phyloP scores from a whole-genome alignment of 1,284 basidiomycete species.

The Prillingera fragicola region DNA sequence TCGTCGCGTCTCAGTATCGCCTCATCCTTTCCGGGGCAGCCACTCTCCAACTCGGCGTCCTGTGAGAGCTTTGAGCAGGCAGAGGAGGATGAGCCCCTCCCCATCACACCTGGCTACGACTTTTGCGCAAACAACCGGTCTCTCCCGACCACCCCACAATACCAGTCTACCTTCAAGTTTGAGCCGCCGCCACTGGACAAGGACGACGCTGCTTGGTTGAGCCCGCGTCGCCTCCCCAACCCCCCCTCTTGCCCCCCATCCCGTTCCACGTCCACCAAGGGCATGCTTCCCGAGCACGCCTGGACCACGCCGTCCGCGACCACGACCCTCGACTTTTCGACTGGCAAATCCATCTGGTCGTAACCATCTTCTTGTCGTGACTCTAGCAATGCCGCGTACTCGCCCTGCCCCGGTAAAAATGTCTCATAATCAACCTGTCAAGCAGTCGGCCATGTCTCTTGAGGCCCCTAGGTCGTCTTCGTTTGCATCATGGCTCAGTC shows the following conservation, averaged over 20 bases:
- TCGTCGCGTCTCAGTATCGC: not conserved
- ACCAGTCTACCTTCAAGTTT: no score
- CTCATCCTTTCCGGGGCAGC: no score
- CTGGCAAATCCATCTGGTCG: constrained; percentile 34
- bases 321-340: constrained; percentile 28
- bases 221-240: not conserved
- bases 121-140: no score
- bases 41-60: no score
- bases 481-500: not conserved
- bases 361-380: constrained; percentile 2
- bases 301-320: constrained; percentile 5
- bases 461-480: no score
- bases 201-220: not conserved
- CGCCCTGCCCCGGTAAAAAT: not conserved
- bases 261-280: not conserved
- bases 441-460: no score
- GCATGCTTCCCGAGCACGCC: constrained; percentile 12
- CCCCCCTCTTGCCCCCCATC: not conserved
- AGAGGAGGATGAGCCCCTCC: no score
- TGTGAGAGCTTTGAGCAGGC: no score
- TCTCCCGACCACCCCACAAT: no score
- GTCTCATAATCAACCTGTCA: no score
- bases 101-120: not conserved
- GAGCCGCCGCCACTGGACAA: not conserved
- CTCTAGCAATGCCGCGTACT: no score